A percentile compares a stretch with the other conserved stretches of the same genome.
These are phyloP conservation scores for Parasitella parasitica DNA, from an alignment of 371 early-diverging fungal genomes.

Conservation along the genomic window DNA sequence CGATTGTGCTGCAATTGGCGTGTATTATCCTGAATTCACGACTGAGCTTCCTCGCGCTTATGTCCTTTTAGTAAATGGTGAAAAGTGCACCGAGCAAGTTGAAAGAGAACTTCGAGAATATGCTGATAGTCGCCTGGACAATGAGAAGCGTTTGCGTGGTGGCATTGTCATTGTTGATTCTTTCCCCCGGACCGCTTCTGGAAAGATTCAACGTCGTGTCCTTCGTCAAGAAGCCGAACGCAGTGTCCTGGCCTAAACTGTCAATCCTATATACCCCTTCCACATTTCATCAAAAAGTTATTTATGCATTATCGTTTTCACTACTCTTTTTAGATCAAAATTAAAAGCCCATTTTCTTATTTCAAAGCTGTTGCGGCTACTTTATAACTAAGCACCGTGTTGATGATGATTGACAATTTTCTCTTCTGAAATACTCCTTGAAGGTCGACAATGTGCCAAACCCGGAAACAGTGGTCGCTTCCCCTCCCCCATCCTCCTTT, in stretches of 20 bases:
- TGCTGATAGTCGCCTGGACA: constrained; percentile 45
- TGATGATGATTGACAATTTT: no score
- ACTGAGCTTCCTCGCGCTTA: constrained; percentile 65
- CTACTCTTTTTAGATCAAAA: not conserved
- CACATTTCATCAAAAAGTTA: no score
- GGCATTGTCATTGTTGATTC: constrained; percentile 63
- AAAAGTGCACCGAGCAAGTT: constrained; percentile 10
- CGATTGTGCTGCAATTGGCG: constrained; percentile 71
- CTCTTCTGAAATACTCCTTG: no score
- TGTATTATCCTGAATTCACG: constrained; percentile 23
- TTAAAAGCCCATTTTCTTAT: not conserved
- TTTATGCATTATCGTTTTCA: not conserved
- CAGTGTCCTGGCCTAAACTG: not conserved
- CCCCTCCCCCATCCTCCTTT: no score
- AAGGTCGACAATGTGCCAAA: no score
- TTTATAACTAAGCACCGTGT: no score
- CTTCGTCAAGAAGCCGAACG: constrained; percentile 9
- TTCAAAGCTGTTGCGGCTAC: no score
- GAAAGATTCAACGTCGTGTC: constrained; percentile 24
- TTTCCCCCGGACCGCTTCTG: constrained; percentile 66
- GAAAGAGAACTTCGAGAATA: constrained; percentile 51
- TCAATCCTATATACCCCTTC: not conserved
- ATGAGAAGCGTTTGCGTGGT: constrained; percentile 73
- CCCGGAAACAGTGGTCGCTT: no score
- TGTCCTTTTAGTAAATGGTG: constrained; percentile 26